phyloP scores from a whole-genome alignment of 2,329 filamentous ascomycete genomes.

The Colletotrichum tabaci region DNA sequence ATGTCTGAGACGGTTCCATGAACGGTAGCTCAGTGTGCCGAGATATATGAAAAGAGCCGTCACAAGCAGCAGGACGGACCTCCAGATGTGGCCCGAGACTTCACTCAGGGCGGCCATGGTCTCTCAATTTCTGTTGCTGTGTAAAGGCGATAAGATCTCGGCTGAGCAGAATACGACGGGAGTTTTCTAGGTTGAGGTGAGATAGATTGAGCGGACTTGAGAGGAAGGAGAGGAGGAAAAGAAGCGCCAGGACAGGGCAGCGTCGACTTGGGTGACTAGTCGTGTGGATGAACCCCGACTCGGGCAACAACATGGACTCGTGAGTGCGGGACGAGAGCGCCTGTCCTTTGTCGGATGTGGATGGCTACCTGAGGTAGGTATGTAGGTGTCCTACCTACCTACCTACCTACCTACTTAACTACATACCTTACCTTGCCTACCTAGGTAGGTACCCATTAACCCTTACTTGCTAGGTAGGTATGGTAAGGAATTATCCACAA shows the following conservation, averaged over 20 bases:
- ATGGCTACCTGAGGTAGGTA: neutral
- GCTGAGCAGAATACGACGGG: neutral
- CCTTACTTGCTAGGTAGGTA: no score
- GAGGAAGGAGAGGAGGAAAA: slow-evolving; percentile 8
- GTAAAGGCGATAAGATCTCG: neutral
- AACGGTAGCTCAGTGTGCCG: slow-evolving; percentile 38
- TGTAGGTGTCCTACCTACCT: no score
- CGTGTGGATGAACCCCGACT: neutral
- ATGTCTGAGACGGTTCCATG: slow-evolving; percentile 53
- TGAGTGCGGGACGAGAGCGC: neutral
- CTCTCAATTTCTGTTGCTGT: slow-evolving; percentile 12
- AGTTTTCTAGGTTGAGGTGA: neutral
- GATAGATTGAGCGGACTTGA: neutral
- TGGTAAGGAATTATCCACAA: neutral
- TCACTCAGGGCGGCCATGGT: slow-evolving; percentile 22
- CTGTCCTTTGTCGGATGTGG: slow-evolving; percentile 9
- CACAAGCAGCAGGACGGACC: slow-evolving; percentile 18
- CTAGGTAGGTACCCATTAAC: no score
- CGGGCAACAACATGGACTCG: slow-evolving; percentile 12
- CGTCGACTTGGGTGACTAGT: neutral
- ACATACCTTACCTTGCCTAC: no score
- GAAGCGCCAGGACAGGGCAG: neutral
- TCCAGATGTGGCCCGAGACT: slow-evolving; percentile 21
- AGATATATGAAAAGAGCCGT: slow-evolving; percentile 34
- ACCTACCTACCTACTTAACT: no score